These are phyloP conservation scores for Fusarium xyrophilum DNA, from an alignment of 2,329 filamentous ascomycete genomes.

Conservation along the genomic window DNA sequence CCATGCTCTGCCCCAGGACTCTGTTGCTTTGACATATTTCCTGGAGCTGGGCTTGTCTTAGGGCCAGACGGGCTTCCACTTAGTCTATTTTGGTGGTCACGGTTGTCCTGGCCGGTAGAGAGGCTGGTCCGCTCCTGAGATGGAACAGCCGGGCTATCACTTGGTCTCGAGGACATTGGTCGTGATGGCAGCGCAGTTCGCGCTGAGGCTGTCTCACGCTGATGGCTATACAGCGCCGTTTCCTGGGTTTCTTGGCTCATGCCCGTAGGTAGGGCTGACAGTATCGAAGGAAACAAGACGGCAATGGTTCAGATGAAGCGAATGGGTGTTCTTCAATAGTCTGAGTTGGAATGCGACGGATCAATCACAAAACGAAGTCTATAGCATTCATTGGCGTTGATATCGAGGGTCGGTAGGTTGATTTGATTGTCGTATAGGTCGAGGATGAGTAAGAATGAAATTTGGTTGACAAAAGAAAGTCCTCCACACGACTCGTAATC, in stretches of 20 bases:
- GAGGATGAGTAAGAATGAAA: slow-evolving; percentile 6
- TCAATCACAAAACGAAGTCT: slow-evolving; percentile 24
- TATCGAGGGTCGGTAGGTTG: slow-evolving; percentile 7
- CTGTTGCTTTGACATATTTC: slow-evolving; percentile 39
- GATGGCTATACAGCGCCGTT: slow-evolving; percentile 40
- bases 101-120: slow-evolving; percentile 36
- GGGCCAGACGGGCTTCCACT: slow-evolving; percentile 41
- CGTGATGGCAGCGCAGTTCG: slow-evolving; percentile 50
- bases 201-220: slow-evolving; percentile 43
- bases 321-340: slow-evolving; percentile 3
- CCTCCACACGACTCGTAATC: slow-evolving; percentile 27
- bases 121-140: slow-evolving; percentile 36
- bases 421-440: slow-evolving; percentile 11
- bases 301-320: neutral
- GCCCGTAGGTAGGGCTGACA: slow-evolving; percentile 23
- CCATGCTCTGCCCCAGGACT: slow-evolving; percentile 41
- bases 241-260: slow-evolving; percentile 46
- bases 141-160: slow-evolving; percentile 30
- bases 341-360: slow-evolving; percentile 13
- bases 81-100: slow-evolving; percentile 25
- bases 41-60: slow-evolving; percentile 39
- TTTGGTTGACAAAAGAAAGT: slow-evolving; percentile 19
- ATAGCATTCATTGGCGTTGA: slow-evolving; percentile 35
- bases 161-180: slow-evolving; percentile 46
- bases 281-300: slow-evolving; percentile 4